These are phyloP conservation scores for Podospora tetraspora DNA, from an alignment of 495 filamentous ascomycete genomes.

Conservation along the genomic window DNA sequence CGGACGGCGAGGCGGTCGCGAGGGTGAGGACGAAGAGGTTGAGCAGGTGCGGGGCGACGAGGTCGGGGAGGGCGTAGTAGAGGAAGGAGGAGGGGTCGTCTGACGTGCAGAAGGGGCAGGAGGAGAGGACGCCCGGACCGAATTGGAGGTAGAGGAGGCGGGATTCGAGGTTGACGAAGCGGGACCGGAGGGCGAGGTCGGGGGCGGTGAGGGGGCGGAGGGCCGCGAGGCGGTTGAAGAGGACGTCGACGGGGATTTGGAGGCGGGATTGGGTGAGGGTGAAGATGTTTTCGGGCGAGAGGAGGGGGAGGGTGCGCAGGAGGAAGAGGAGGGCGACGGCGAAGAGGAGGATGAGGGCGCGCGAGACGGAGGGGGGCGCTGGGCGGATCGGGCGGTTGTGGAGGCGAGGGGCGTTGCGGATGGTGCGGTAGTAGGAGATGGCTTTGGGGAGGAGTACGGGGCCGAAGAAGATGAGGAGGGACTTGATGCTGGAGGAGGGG, in stretches of 20 bases:
- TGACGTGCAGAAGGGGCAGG: conserved; percentile 77
- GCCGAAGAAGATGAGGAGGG: conserved; percentile 76
- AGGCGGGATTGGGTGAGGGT: conserved; percentile 68
- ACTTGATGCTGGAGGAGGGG: conserved; percentile 54
- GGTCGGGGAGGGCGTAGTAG: conserved; percentile 70
- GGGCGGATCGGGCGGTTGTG: conserved; percentile 56
- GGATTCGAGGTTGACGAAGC: conserved; percentile 63
- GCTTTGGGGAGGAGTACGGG: conserved; percentile 74
- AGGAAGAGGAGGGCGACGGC: conserved; percentile 54
- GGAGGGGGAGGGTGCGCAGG: conserved; percentile 58
- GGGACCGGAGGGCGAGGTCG: conserved; percentile 60
- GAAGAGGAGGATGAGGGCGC: conserved; percentile 56
- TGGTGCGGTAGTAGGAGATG: conserved; percentile 62
- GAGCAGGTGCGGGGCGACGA: conserved; percentile 70
- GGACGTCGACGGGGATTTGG: conserved; percentile 74
- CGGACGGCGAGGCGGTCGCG: conserved; percentile 49
- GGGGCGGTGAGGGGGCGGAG: conserved; percentile 57
- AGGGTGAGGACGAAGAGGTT: conserved; percentile 66
- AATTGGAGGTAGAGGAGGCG: conserved; percentile 77
- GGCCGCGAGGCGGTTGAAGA: conserved; percentile 71
- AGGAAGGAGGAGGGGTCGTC: conserved; percentile 69
- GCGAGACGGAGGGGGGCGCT: conserved; percentile 44
- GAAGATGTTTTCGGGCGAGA: conserved; percentile 81
- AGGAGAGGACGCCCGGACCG: conserved; percentile 64
- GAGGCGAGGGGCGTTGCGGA: conserved; percentile 43